Evolutionary conservation across 257 asterid genomes (phyloP).

Genomic region (Primulina tabacum): DNA sequence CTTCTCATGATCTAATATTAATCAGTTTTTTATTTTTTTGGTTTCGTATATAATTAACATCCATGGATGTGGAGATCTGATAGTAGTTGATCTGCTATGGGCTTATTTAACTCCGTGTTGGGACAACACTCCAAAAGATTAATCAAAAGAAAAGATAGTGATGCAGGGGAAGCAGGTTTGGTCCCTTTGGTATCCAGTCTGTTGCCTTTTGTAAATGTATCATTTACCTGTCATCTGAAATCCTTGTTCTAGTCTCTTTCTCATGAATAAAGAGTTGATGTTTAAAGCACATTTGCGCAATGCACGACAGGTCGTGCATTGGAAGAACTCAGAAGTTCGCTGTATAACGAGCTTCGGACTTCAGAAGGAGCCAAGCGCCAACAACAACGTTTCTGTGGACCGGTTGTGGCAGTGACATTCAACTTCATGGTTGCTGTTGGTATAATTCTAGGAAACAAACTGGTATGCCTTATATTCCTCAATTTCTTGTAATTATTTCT

Average conservation of each 20-base stretch:
- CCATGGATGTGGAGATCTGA: slow-evolving; percentile 9
- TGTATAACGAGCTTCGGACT: slow-evolving; percentile 67
- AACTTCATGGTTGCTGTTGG: slow-evolving; percentile 84
- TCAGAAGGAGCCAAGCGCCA: slow-evolving; percentile 86
- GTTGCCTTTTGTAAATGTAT: background rate
- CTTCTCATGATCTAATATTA: background rate
- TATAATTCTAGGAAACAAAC: slow-evolving; percentile 74
- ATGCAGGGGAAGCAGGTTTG: slow-evolving; percentile 83
- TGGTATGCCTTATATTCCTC: slow-evolving; percentile 40
- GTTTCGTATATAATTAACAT: background rate
- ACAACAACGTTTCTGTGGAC: slow-evolving; percentile 72
- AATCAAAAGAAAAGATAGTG: slow-evolving; percentile 81
- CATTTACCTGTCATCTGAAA: background rate
- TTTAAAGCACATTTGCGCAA: background rate
- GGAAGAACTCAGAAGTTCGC: slow-evolving; percentile 78
- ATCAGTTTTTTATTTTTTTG: no score
- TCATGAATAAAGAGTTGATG: background rate
- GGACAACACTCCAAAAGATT: slow-evolving; percentile 51
- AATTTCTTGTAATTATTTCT: background rate
- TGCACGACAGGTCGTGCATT: slow-evolving; percentile 54
- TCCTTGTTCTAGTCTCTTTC: background rate
- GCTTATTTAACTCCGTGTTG: slow-evolving; percentile 40
- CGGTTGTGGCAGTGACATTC: slow-evolving; percentile 70
- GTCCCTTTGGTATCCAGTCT: background rate
- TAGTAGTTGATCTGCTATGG: slow-evolving; percentile 40